Evolutionary conservation across 192 early-diverging fungal genomes (phyloP), one percentile per base, ranked within the genome.

Genomic region (Dissophora globulifera): DNA sequence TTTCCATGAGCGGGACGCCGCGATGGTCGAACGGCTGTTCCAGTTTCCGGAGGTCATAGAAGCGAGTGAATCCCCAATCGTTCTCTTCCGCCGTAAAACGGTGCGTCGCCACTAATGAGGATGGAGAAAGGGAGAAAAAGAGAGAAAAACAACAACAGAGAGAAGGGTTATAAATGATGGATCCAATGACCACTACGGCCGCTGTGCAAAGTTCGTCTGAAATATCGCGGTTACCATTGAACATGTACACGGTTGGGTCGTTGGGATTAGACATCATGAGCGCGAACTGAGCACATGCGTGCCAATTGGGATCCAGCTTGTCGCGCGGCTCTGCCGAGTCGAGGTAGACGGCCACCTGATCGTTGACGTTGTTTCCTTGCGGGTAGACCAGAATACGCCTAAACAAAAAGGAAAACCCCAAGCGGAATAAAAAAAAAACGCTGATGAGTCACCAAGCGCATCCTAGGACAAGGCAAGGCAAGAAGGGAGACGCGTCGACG

Each of bases 41-140:
- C 33, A 93, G 57, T 59, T 65, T 58, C n/a, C 83, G 78, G 16
- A 89, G 40, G 23, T 89, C 83, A 22, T 88, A 76, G 65, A 95
- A 91, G 10, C 84, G 85, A 41, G 92, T 95, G 71, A 98, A 99
- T 0, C 97, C 97, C 97, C 97, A 99, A 79, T 99, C 97, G 4
- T 86, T 70, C 66, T 95, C 94, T 2, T 91, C 85, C 10, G 85
- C 80, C 42, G 76, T 88, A 68, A 94, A 98, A 50, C 97, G 85
- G 80, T 99, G 96, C 30, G 88, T 78, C 6, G 95, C 87, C 58
- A 19, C 50, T 83, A 71, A 74, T 86, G 69, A 84, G 62, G 62
- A 89, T 84, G 68, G 43, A 13, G 19, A 2, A 41, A 35, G n/a
- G n/a, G n/a, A n/a, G n/a, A n/a, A n/a, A n/a, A n/a, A n/a, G n/a